Evolutionary conservation across 768 basidiomycete genomes (phyloP).

Genomic region (Lepiota brunneoincarnata): DNA sequence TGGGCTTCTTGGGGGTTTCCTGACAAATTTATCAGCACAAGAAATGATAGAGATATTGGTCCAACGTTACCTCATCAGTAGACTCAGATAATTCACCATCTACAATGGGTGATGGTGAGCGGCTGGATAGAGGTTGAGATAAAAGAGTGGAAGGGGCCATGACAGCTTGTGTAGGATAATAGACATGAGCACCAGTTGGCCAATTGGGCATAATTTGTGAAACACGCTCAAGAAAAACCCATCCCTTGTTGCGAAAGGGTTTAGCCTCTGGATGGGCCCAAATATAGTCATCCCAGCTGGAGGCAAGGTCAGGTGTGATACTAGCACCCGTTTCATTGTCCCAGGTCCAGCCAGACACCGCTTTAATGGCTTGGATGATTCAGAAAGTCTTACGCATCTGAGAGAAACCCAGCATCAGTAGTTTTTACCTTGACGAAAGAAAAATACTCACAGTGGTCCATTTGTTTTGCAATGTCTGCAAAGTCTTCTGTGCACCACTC

Average conservation of each 20-base stretch:
- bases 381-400: slow-evolving; percentile 15
- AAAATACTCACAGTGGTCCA: slow-evolving; percentile 12
- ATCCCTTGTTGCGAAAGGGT: slow-evolving; percentile 23
- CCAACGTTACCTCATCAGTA: too few species aligned
- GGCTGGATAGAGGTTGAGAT: not conserved
- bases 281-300: slow-evolving; percentile 21
- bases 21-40: too few species aligned
- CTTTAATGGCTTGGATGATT: not conserved
- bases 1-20: not conserved
- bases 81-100: too few species aligned
- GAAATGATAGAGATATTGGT: too few species aligned
- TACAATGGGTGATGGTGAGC: not conserved
- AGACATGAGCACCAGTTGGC: slow-evolving; percentile 11
- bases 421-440: not conserved
- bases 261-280: slow-evolving; percentile 19
- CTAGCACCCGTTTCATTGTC: slow-evolving; percentile 1
- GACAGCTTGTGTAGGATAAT: slow-evolving; percentile 4
- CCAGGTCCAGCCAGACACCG: slow-evolving; percentile 12
- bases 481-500: slow-evolving; percentile 13
- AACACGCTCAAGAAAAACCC: slow-evolving; percentile 13
- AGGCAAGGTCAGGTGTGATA: slow-evolving; percentile 3
- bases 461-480: slow-evolving; percentile 14
- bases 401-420: not conserved
- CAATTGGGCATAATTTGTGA: slow-evolving; percentile 11
- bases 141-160: not conserved